Evolutionary conservation across 23 red algal species (phyloP).

Genomic region (Agarophyton chilense): DNA sequence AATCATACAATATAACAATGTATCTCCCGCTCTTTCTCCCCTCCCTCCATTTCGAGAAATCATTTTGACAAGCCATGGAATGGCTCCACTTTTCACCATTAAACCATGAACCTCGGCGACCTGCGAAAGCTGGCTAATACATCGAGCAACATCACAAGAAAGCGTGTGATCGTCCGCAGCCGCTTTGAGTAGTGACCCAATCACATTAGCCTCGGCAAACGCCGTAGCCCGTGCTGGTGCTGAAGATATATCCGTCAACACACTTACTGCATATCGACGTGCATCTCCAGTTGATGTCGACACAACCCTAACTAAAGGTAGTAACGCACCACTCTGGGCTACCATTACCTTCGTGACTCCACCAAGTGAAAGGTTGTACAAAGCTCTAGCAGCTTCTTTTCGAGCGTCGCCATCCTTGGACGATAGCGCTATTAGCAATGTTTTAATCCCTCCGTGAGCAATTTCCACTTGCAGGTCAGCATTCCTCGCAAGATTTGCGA

Average conservation of each 20-base stretch:
- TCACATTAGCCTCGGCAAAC: constrained; percentile 48
- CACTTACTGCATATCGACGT: constrained; percentile 44
- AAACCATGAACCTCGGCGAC: constrained; percentile 53
- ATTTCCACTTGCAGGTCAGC: constrained; percentile 49
- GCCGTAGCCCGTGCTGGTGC: constrained; percentile 12
- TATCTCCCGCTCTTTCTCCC: constrained; percentile 40
- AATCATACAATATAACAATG: constrained; percentile 36
- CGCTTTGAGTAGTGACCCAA: constrained; percentile 38
- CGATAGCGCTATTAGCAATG: constrained; percentile 28
- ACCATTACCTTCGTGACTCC: constrained; percentile 56
- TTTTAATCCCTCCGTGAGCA: constrained; percentile 45
- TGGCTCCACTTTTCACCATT: constrained; percentile 53
- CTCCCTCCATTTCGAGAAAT: constrained; percentile 62
- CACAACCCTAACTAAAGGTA: constrained; percentile 47
- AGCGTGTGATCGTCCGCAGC: constrained; percentile 42
- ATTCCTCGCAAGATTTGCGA: constrained; percentile 58
- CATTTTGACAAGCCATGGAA: constrained; percentile 54
- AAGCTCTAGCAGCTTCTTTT: constrained; percentile 36
- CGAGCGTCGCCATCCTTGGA: constrained; percentile 54
- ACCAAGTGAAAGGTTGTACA: constrained; percentile 67
- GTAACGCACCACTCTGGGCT: constrained; percentile 31
- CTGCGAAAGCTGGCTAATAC: constrained; percentile 37
- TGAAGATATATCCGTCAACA: constrained; percentile 44
- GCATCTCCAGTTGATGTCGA: not conserved
- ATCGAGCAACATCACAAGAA: constrained; percentile 42